Percentiles rank a stretch among this genome's conserved stretches.
These are phyloP conservation scores for Lactifluus piperatus DNA, from an alignment of 768 basidiomycete species.

Conservation along the genomic window DNA sequence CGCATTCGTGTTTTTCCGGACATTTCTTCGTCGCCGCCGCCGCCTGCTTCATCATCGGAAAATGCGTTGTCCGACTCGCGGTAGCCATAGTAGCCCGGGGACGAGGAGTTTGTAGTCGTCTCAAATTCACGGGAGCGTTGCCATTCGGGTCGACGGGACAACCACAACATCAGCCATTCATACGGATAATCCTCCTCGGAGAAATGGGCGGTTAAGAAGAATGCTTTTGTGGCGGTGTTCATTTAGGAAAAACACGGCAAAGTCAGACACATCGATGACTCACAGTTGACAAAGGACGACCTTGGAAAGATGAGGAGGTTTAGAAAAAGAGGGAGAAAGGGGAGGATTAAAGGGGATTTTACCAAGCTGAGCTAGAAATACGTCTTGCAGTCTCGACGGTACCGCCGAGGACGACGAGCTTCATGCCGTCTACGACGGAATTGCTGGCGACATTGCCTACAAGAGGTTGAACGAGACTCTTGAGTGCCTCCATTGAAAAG, in stretches of 20 bases:
- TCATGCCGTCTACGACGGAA: conserved; percentile 81
- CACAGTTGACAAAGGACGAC: conserved; percentile 84
- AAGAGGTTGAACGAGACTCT: conserved; percentile 21
- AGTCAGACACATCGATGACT: conserved; percentile 25
- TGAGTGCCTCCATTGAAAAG: conserved; percentile 18
- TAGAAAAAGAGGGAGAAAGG: background rate
- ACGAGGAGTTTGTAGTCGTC: conserved; percentile 70
- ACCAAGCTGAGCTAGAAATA: conserved; percentile 79
- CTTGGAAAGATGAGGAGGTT: conserved; percentile 28
- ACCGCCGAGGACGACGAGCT: conserved; percentile 82
- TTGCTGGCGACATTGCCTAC: conserved; percentile 20
- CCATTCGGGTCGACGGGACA: conserved; percentile 80
- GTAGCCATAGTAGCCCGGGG: conserved; percentile 43
- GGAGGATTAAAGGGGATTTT: conserved; percentile 22
- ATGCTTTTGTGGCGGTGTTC: conserved; percentile 21
- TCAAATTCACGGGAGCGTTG: conserved; percentile 85
- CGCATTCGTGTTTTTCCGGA: conserved; percentile 66
- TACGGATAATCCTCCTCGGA: conserved; percentile 86
- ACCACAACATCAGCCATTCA: conserved; percentile 89
- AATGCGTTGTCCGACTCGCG: conserved; percentile 47
- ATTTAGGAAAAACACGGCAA: conserved; percentile 14
- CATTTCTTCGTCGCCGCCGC: conserved; percentile 41
- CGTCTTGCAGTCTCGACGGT: conserved; percentile 81
- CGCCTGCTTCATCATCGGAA: conserved; percentile 46
- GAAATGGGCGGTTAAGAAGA: conserved; percentile 84